Evolutionary conservation across 495 filamentous ascomycete genomes (phyloP).

Genomic region (Penicillium simplicissimum): DNA sequence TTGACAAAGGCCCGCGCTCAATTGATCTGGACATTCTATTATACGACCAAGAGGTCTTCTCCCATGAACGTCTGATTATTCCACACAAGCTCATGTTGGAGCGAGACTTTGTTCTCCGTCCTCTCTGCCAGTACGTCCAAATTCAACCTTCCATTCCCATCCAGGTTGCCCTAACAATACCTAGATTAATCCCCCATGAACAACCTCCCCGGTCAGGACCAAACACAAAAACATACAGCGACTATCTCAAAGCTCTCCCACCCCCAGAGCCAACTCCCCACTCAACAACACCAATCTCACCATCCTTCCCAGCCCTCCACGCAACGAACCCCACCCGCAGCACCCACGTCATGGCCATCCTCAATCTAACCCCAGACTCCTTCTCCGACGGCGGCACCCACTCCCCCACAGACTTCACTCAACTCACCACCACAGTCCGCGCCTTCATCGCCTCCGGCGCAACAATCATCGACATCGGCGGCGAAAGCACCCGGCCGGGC

Average conservation of each 20-base stretch:
- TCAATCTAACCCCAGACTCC: conserved; percentile 95
- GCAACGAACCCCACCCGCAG: conserved; percentile 61
- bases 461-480: conserved; percentile 88
- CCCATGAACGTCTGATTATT: conserved; percentile 71
- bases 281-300: conserved; percentile 70
- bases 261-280: conserved; percentile 52
- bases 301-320: conserved; percentile 57
- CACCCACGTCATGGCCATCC: conserved; percentile 88
- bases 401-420: conserved; percentile 36
- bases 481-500: conserved; percentile 84
- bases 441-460: conserved; percentile 65
- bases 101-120: conserved; percentile 88
- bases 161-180: conserved; percentile 5
- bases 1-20: conserved; percentile 90
- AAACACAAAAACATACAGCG: conserved; percentile 38
- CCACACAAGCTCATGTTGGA: conserved; percentile 87
- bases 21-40: conserved; percentile 95
- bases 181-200: conserved; percentile 64
- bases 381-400: conserved; percentile 89
- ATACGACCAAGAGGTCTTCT: conserved; percentile 68
- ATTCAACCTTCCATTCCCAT: neutral
- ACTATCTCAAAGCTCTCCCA: conserved; percentile 65
- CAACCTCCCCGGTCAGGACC: conserved; percentile 43
- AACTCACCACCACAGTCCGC: conserved; percentile 52
- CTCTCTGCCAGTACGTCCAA: conserved; percentile 72